These are phyloP conservation scores for Garcia nutans DNA, from an alignment of 345 rosid genomes.

Conservation along the genomic window DNA sequence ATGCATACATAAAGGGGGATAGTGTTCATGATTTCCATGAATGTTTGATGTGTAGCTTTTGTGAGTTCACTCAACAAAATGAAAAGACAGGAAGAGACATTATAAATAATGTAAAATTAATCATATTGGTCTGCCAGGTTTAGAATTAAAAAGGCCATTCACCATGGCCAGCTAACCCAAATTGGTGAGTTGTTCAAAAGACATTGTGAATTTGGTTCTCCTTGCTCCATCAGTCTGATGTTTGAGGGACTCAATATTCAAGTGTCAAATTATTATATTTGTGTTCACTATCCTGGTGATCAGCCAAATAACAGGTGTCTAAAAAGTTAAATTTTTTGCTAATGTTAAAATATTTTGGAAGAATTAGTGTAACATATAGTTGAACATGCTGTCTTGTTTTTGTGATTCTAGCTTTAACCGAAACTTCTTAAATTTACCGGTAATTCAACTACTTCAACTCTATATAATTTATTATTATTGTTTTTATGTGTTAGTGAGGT, in stretches of 20 bases:
- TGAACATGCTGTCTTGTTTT: slow-evolving; percentile 9
- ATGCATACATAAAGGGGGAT: background rate
- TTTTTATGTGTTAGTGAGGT: background rate
- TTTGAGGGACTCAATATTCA: background rate
- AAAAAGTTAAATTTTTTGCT: background rate
- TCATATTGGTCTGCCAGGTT: background rate
- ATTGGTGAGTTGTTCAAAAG: background rate
- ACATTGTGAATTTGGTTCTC: background rate
- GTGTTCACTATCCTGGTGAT: background rate
- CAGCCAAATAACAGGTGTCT: background rate
- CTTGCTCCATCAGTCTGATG: background rate
- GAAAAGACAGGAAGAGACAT: background rate
- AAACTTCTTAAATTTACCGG: background rate
- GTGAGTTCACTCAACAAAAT: background rate
- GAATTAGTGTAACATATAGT: background rate
- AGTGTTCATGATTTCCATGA: background rate
- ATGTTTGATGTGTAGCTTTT: background rate
- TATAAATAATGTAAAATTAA: background rate
- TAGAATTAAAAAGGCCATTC: background rate
- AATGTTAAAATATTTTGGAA: background rate
- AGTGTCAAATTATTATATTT: background rate
- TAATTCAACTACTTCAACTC: background rate
- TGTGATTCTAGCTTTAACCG: slow-evolving; percentile 6
- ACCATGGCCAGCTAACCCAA: background rate
- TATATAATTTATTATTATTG: background rate